Percentiles rank a stretch among this genome's conserved stretches.
These are phyloP conservation scores for Porcisia hertigi DNA, from an alignment of 208 protist species.

Conservation along the genomic window DNA sequence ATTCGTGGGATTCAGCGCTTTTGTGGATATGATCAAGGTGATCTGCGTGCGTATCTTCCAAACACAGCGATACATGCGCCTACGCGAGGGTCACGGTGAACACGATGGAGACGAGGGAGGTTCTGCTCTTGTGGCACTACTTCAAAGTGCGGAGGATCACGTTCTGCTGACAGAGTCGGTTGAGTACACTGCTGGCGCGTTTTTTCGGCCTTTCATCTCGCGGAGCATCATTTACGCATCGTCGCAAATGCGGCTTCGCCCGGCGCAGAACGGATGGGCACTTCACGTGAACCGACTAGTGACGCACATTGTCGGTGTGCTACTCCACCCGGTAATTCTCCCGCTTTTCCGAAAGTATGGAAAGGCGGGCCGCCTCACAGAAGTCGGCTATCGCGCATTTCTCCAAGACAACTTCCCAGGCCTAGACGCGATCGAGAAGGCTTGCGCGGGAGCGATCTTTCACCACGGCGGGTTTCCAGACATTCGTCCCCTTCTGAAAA, in stretches of 20 bases:
- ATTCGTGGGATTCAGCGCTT: conserved; percentile 68
- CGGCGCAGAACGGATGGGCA: conserved; percentile 65
- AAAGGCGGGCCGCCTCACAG: conserved; percentile 44
- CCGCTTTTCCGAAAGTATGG: conserved; percentile 72
- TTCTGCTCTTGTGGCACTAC: conserved; percentile 38
- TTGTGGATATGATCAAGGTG: conserved; percentile 87
- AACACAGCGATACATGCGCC: conserved; percentile 34
- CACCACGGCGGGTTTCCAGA: conserved; percentile 59
- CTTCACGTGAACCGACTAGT: conserved; percentile 64
- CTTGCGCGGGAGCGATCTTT: conserved; percentile 64
- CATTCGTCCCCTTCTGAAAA: conserved; percentile 38
- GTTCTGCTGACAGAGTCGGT: conserved; percentile 68
- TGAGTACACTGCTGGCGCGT: conserved; percentile 55
- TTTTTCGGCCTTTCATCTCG: conserved; percentile 64
- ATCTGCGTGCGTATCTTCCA: conserved; percentile 85
- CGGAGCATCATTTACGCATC: conserved; percentile 50
- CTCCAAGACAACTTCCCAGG: conserved; percentile 51
- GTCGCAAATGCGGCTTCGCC: conserved; percentile 53
- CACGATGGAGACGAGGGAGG: conserved; percentile 18
- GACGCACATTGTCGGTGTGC: conserved; percentile 58
- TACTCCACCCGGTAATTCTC: conserved; percentile 48
- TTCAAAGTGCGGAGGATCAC: conserved; percentile 69
- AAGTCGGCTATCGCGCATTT: conserved; percentile 55
- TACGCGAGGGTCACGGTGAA: conserved; percentile 28
- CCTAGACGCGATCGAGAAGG: conserved; percentile 50